A percentile compares a stretch with the other conserved stretches of the same genome.
These are phyloP conservation scores for Ophiostoma sp. DNA, from an alignment of 2,329 filamentous ascomycete species.

Conservation along the genomic window DNA sequence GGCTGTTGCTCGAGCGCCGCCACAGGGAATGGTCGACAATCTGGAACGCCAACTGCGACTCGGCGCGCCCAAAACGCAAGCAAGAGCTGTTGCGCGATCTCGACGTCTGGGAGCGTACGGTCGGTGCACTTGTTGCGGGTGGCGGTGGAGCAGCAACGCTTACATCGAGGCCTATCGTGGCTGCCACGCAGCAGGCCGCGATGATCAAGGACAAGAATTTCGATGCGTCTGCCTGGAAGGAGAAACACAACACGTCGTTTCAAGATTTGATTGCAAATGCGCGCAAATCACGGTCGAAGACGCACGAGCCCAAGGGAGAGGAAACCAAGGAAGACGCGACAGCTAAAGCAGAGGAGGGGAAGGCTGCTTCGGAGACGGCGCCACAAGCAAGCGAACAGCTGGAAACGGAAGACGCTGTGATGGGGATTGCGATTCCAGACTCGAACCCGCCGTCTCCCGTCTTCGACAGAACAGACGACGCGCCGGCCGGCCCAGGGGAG, in stretches of 20 bases:
- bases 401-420: not conserved
- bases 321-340: not conserved
- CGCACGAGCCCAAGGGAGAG: constrained; percentile 31
- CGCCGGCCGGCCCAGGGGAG: not conserved
- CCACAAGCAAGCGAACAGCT: not conserved
- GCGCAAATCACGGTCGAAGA: constrained; percentile 47
- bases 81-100: constrained; percentile 70
- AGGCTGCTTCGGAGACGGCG: not conserved
- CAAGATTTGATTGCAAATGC: constrained; percentile 74
- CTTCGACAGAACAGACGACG: not conserved
- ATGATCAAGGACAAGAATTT: constrained; percentile 84
- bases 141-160: constrained; percentile 32
- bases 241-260: constrained; percentile 68
- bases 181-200: constrained; percentile 32
- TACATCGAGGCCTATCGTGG: constrained; percentile 19
- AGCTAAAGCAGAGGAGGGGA: not conserved
- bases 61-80: constrained; percentile 64
- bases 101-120: constrained; percentile 78
- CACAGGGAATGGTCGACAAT: constrained; percentile 93
- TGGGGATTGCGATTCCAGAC: not conserved
- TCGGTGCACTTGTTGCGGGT: constrained; percentile 49
- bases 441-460: constrained; percentile 10
- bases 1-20: constrained; percentile 65
- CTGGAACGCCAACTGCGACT: constrained; percentile 96
- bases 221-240: constrained; percentile 69